phyloP scores from a whole-genome alignment of 768 basidiomycete species.

The Leucosporidium creatinivorum region DNA sequence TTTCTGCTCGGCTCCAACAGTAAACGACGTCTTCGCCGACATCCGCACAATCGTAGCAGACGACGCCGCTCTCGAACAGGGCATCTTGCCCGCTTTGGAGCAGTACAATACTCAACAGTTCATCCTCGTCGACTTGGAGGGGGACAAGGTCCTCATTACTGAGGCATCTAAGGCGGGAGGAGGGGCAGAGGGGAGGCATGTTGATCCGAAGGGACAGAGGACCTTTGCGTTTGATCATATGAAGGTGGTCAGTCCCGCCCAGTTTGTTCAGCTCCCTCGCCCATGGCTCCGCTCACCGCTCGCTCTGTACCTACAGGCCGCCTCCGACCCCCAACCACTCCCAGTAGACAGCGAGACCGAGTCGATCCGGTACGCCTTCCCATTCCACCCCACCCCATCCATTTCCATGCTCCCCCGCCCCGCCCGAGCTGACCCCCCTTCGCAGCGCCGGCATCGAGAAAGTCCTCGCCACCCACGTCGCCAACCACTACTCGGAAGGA shows the following conservation, averaged over 20 bases:
- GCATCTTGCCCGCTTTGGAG: slow-evolving; percentile 66
- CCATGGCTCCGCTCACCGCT: background rate
- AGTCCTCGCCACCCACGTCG: slow-evolving; percentile 59
- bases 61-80: slow-evolving; percentile 71
- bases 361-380: background rate
- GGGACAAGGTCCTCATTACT: slow-evolving; percentile 70
- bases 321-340: background rate
- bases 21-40: slow-evolving; percentile 47
- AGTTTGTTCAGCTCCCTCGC: background rate
- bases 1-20: background rate
- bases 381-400: too few relatives aligned
- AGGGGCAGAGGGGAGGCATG: slow-evolving; percentile 58
- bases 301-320: background rate
- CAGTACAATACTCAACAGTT: slow-evolving; percentile 86
- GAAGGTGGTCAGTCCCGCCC: slow-evolving; percentile 12
- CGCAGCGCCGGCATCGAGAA: slow-evolving; percentile 60
- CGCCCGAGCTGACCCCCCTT: too few relatives aligned
- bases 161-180: slow-evolving; percentile 53
- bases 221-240: slow-evolving; percentile 81
- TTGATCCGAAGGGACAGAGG: slow-evolving; percentile 68
- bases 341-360: background rate
- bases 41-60: slow-evolving; percentile 81
- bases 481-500: slow-evolving; percentile 75
- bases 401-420: too few relatives aligned
- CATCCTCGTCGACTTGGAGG: slow-evolving; percentile 76